A percentile compares a stretch with the other conserved stretches of the same genome.
Conservation (phyloP, 2,329 filamentous ascomycete species). For the Colletotrichum sp. region DNA sequence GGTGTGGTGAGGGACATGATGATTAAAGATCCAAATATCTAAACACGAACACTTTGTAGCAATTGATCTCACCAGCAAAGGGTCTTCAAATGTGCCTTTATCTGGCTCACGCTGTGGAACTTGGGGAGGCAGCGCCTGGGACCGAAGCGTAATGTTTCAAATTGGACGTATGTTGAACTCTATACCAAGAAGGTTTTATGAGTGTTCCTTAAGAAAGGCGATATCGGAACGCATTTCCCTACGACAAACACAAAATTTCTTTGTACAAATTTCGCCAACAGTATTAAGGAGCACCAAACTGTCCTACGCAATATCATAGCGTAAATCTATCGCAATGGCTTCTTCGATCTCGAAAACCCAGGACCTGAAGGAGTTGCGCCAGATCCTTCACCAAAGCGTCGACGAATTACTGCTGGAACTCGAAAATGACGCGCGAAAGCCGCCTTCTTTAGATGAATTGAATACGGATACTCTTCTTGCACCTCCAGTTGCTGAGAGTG, state of each 20-base stretch:
- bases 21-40: background rate
- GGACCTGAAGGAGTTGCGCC: background rate
- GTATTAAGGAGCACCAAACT: background rate
- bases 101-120: background rate
- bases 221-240: accelerated
- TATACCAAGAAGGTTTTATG: background rate
- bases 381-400: background rate
- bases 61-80: background rate
- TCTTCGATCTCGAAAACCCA: background rate
- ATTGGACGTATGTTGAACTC: background rate
- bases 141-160: background rate
- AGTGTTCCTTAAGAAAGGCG: background rate
- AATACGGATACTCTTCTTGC: background rate
- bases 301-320: accelerated
- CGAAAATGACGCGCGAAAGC: background rate
- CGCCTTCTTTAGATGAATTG: background rate
- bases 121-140: accelerated
- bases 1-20: background rate
- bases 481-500: background rate
- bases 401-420: background rate
- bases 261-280: background rate
- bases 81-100: accelerated
- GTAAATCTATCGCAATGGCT: background rate
- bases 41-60: background rate
- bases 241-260: background rate